phyloP scores from a whole-genome alignment of 2,329 filamentous ascomycete species.

The Diaporthe ilicicola region DNA sequence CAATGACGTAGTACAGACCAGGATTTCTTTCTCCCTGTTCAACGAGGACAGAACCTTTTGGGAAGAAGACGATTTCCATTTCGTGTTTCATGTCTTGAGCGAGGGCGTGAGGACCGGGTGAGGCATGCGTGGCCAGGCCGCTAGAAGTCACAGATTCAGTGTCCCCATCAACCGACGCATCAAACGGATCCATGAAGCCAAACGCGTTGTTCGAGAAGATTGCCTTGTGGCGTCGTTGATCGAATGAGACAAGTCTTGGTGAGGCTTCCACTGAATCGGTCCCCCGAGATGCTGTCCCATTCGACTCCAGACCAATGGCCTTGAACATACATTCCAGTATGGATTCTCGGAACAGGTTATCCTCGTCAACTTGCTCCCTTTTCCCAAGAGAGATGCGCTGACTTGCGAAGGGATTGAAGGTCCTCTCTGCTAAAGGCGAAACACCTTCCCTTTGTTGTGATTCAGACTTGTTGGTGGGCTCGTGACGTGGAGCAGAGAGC shows the following conservation, averaged over 20 bases:
- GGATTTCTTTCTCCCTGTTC: slow-evolving; percentile 98
- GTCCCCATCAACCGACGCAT: slow-evolving; percentile 80
- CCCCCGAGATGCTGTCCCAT: slow-evolving; percentile 71
- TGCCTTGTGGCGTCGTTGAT: slow-evolving; percentile 81
- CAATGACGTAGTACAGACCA: slow-evolving; percentile 95
- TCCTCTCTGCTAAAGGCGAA: slow-evolving; percentile 59
- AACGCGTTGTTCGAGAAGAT: slow-evolving; percentile 85
- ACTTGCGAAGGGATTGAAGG: slow-evolving; percentile 65
- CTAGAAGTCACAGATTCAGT: slow-evolving; percentile 84
- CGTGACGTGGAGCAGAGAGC: slow-evolving; percentile 40
- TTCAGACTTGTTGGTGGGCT: slow-evolving; percentile 41
- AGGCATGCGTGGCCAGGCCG: slow-evolving; percentile 66
- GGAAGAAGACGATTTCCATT: slow-evolving; percentile 96
- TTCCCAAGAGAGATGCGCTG: slow-evolving; percentile 67
- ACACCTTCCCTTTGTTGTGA: slow-evolving; percentile 46
- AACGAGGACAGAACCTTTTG: slow-evolving; percentile 90
- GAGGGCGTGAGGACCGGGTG: slow-evolving; percentile 71
- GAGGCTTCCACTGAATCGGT: slow-evolving; percentile 84
- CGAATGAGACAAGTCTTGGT: slow-evolving; percentile 83
- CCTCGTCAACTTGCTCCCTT: slow-evolving; percentile 86
- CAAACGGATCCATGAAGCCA: slow-evolving; percentile 87
- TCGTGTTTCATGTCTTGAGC: slow-evolving; percentile 88
- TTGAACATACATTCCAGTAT: slow-evolving; percentile 97
- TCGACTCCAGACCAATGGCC: slow-evolving; percentile 82
- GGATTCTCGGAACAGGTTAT: slow-evolving; percentile 86